These are phyloP conservation scores for Pythium angustatum DNA, from an alignment of 352 stramenopile species.

Conservation along the genomic window DNA sequence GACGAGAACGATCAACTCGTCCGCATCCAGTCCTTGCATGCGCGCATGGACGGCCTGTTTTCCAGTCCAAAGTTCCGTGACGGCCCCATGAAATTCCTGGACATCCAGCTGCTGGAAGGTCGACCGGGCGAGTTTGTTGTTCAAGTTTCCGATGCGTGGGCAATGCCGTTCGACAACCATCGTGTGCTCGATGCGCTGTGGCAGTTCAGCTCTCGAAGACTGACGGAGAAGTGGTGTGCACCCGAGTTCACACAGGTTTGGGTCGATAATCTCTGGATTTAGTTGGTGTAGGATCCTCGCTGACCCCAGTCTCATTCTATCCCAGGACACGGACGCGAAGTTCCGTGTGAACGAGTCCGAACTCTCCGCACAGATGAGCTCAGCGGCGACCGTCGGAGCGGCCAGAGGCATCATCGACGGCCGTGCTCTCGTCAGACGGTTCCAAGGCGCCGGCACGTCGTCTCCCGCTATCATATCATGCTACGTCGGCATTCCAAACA, in stretches of 20 bases:
- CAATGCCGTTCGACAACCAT: conserved; percentile 10
- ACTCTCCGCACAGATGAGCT: too few species aligned
- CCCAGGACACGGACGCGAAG: too few species aligned
- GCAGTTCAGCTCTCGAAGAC: conserved; percentile 6
- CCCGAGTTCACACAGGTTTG: not conserved
- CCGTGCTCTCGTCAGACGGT: too few species aligned
- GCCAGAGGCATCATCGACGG: too few species aligned
- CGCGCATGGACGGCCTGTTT: not conserved
- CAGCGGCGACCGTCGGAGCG: too few species aligned
- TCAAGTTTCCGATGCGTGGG: conserved; percentile 15
- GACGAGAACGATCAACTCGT: conserved; percentile 6
- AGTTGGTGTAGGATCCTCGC: too few species aligned
- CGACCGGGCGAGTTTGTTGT: conserved; percentile 6
- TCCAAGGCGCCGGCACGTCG: too few species aligned
- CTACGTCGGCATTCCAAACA: too few species aligned
- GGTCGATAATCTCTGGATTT: not conserved
- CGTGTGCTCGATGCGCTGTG: conserved; percentile 15
- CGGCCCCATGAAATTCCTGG: conserved; percentile 18
- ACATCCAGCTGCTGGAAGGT: conserved; percentile 13
- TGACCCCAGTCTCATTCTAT: too few species aligned
- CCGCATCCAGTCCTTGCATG: conserved; percentile 4
- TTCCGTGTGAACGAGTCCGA: too few species aligned
- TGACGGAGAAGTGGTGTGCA: conserved; percentile 2
- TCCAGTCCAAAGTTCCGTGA: conserved; percentile 15
- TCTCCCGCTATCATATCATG: too few species aligned